phyloP scores from a whole-genome alignment of 2,329 filamentous ascomycete genomes.

The Colletotrichum sp. region DNA sequence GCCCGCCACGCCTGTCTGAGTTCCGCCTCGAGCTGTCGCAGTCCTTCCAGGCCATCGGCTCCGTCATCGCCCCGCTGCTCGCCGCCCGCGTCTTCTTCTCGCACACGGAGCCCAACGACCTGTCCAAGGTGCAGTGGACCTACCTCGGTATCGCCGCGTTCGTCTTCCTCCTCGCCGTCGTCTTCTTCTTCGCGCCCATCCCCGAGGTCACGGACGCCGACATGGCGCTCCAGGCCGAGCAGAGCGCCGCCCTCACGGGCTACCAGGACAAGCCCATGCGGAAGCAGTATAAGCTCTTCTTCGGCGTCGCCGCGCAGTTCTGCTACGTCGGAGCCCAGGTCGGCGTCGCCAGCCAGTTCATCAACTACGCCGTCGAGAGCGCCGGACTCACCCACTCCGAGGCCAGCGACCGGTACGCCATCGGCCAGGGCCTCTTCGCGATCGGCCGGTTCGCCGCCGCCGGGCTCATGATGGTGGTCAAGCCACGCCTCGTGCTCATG shows the following conservation, averaged over 20 bases:
- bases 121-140: constrained; percentile 68
- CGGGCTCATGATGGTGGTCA: constrained; percentile 60
- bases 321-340: constrained; percentile 68
- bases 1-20: constrained; percentile 63
- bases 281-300: constrained; percentile 66
- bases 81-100: constrained; percentile 68
- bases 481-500: constrained; percentile 61
- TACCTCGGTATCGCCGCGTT: constrained; percentile 69
- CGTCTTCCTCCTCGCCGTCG: constrained; percentile 58
- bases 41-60: constrained; percentile 63
- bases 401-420: constrained; percentile 57
- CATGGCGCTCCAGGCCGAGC: constrained; percentile 59
- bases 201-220: constrained; percentile 65
- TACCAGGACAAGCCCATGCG: constrained; percentile 44
- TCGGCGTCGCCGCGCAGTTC: constrained; percentile 66
- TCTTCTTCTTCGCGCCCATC: constrained; percentile 62
- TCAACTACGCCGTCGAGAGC: constrained; percentile 47
- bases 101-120: constrained; percentile 50
- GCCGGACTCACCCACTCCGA: constrained; percentile 32
- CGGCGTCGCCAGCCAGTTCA: constrained; percentile 59
- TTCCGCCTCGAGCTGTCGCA: constrained; percentile 64
- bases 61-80: constrained; percentile 62
- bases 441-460: constrained; percentile 64
- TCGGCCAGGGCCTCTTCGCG: constrained; percentile 65
- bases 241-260: constrained; percentile 46